Base-by-base conservation (phyloP, 495 filamentous ascomycete genomes). In the Tuber borchii region DNA sequence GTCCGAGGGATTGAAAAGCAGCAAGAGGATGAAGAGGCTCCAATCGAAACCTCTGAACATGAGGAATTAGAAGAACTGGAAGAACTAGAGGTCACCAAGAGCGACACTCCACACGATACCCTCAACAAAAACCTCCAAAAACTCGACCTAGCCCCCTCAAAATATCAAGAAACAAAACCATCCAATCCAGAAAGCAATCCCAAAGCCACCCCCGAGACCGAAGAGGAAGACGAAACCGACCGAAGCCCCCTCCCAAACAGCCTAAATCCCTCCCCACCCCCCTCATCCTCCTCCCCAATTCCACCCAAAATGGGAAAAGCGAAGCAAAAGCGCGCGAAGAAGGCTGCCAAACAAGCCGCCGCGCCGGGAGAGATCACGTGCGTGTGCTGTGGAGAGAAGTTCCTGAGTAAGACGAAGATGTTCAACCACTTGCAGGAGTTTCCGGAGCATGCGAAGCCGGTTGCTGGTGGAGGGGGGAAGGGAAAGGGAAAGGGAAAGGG, bases 281-380 rank as follows among this genome's bases (percentile, higher is more conserved):
- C 46, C 77, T 72, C 74, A 44, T 70, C 80, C 31, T 74, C 74
- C 42, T 70, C 75, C 69, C 31, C 39, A 69, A 39, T 74, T 43
- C 78, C 73, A 34, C 71, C 74, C 2, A 93, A 91, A 78, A 56
- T 92, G 3, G 94, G 95, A 39, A 97, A 94, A 83, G 95, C 95
- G 14, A 97, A 95, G 82, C 88, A 91, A 76, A 97, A 93, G 83
- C 88, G 92, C 68, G 91, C 92, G 61, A 97, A 93, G 83, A 93
- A 89, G 80, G 91, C 91, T 26, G 91, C 92, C 42, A 87, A 89
- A 46, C 84, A 88, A 74, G 86, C 88, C 31, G 83, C 84, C 26
- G 84, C 83, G 26, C 76, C 84, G 4, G 78, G 84, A 42, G 84
- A 84, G 61, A 82, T 83, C 61, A 86, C 83, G 69, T 97, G 93